A percentile compares a stretch with the other conserved stretches of the same genome.
Evolutionary conservation across 306 rosid species (phyloP).

Genomic region (Vigna mungo): DNA sequence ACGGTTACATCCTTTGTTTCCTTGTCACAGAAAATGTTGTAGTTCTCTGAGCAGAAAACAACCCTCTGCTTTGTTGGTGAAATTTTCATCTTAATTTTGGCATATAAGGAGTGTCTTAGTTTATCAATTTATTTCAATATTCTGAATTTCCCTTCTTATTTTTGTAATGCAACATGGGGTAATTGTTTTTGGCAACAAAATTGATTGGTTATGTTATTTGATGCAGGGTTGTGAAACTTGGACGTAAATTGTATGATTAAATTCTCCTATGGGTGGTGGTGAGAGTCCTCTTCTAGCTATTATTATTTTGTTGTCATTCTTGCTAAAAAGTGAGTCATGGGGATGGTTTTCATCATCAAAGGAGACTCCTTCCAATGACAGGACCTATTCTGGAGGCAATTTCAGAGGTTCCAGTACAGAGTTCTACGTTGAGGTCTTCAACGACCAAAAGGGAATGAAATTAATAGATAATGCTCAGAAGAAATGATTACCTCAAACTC

Average conservation of each 20-base stretch:
- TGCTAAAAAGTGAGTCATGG: slow-evolving; percentile 60
- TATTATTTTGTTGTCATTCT: slow-evolving; percentile 39
- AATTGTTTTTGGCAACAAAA: too few species aligned
- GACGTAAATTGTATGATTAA: background rate
- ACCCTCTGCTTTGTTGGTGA: too few species aligned
- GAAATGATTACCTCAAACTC: too few species aligned
- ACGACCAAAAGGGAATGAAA: slow-evolving; percentile 60
- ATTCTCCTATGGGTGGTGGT: slow-evolving; percentile 43
- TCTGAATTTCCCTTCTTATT: too few species aligned
- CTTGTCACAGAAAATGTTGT: too few species aligned
- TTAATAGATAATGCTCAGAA: slow-evolving; percentile 3
- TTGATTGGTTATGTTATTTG: too few species aligned
- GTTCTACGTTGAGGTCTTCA: slow-evolving; percentile 64
- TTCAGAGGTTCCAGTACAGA: slow-evolving; percentile 56
- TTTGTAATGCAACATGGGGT: too few species aligned
- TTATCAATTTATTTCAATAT: too few species aligned
- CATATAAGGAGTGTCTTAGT: too few species aligned
- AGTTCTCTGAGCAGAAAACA: too few species aligned
- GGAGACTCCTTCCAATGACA: slow-evolving; percentile 42
- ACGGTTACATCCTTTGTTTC: too few species aligned
- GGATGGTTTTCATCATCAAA: slow-evolving; percentile 67
- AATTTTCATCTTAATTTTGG: too few species aligned
- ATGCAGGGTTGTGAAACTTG: background rate
- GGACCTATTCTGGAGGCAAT: slow-evolving; percentile 18
- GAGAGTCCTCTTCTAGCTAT: slow-evolving; percentile 38